Base-by-base conservation (phyloP, 805 yeast species). In the Ogataea trehaloabstinens region DNA sequence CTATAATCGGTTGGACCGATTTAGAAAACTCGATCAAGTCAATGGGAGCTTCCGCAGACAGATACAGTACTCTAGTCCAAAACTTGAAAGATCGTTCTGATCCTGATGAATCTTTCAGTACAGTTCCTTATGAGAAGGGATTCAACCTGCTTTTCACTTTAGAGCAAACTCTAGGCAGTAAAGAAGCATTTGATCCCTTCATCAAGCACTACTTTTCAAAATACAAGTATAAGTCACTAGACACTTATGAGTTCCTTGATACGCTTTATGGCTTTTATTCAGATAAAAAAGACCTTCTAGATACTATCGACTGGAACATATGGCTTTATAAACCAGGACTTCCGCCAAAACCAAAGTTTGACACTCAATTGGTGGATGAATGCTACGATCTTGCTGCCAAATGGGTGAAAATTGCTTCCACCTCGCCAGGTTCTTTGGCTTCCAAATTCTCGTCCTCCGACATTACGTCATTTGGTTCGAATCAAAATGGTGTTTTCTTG, bases 51-150 rank as follows among this genome's bases (percentile, higher is more conserved):
- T 51, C 64, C 12, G 73, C 74, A 10, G 52, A 51, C 24, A 64
- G 78, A 57, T 82, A 74, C 66, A 68, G 84, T 22, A 71, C 76
- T 34, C 72, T 89, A 51, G 80, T 86, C 17, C 90, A 85, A 53
- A 72, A 85, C 58, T 71, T 88, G 52, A 73, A 82, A 53, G 80
- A 76, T 53, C 72, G 77, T 32, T 66, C 74, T 30, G 95, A 87
- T 57, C 96, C 96, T 5, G 96, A 89, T 62, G 95, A 88, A 52
- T 82, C 95, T 1, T 89, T 87, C 62, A 80, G 88, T 24, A 70
- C 85, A 1, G 95, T 89, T 32, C 96, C 96, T 3, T 89, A 89
- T 62, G 96, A 89, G 60, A 88, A 88, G 61, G 96, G 96, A 6
- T 84, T 82, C 52, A 86, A 83, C 49, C 71, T 89, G 53, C 68